phyloP scores from a whole-genome alignment of 1,139 yeast genomes.

The Geotrichum citri-aurantii region DNA sequence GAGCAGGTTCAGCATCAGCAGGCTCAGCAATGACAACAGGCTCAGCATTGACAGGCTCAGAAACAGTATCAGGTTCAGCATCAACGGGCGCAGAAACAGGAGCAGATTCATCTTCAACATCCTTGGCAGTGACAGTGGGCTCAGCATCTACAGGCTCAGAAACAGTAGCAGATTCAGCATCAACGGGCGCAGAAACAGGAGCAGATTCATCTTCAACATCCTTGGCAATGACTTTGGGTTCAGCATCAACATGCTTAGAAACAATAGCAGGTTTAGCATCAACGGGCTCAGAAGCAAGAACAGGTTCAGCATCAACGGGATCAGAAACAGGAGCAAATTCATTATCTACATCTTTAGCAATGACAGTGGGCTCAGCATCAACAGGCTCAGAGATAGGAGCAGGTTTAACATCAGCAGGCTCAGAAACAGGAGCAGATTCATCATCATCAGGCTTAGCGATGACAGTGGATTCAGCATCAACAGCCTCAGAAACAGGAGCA shows the following conservation, averaged over 20 bases:
- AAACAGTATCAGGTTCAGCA: neutral
- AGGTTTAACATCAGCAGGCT: too few species aligned
- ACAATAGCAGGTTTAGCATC: too few species aligned
- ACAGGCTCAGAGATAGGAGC: too few species aligned
- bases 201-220: too few species aligned
- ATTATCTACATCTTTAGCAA: neutral
- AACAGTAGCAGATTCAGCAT: neutral
- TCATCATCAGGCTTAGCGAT: neutral
- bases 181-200: too few species aligned
- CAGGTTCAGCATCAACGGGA: neutral
- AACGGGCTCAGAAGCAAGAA: slow-evolving; percentile 1
- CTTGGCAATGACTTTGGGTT: too few species aligned
- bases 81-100: neutral
- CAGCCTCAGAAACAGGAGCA: too few species aligned
- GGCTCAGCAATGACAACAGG: neutral
- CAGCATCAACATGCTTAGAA: too few species aligned
- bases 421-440: neutral
- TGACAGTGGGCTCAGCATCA: neutral
- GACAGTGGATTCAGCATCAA: neutral
- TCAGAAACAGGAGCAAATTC: slow-evolving; percentile 6
- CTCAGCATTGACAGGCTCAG: neutral
- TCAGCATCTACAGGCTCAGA: too few species aligned
- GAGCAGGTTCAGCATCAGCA: too few species aligned
- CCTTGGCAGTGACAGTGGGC: too few species aligned
- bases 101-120: too few species aligned